These are phyloP conservation scores for Zygosaccharomyces pseudobailii DNA, from an alignment of 1,139 yeast genomes.

Conservation along the genomic window DNA sequence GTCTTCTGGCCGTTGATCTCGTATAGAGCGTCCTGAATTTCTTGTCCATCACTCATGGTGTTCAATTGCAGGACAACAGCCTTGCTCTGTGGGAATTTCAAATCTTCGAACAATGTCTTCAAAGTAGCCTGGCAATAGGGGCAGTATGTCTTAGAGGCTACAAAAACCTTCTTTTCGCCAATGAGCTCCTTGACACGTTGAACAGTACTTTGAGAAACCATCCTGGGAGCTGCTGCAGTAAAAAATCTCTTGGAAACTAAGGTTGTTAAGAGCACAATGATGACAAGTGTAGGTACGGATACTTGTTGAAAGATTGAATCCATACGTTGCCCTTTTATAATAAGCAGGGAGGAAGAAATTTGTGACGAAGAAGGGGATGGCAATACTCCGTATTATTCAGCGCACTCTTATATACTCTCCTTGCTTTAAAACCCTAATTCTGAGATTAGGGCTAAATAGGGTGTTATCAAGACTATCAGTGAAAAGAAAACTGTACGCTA, in stretches of 20 bases:
- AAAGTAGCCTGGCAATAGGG: conserved; percentile 71
- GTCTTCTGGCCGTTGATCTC: conserved; percentile 85
- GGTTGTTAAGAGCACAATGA: conserved; percentile 13
- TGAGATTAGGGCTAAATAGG: not conserved
- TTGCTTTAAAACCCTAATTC: not conserved
- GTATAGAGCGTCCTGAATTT: conserved; percentile 72
- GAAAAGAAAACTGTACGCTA: too few relatives aligned
- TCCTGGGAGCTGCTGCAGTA: conserved; percentile 19
- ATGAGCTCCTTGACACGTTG: conserved; percentile 61
- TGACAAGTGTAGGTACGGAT: conserved; percentile 10
- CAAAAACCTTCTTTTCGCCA: conserved; percentile 63
- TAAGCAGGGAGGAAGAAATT: not conserved
- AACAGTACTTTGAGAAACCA: conserved; percentile 48
- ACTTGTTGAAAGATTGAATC: conserved; percentile 4
- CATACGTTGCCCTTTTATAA: conserved; percentile 1
- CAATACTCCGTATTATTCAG: not conserved
- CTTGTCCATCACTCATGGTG: conserved; percentile 49
- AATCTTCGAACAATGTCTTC: conserved; percentile 48
- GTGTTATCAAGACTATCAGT: not conserved
- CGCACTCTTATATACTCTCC: not conserved
- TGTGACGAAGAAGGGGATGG: not conserved
- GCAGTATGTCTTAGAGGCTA: conserved; percentile 76
- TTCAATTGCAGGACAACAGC: conserved; percentile 68
- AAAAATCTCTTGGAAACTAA: conserved; percentile 15
- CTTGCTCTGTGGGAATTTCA: conserved; percentile 39